These are phyloP conservation scores for Smallanthus sonchifolius DNA, from an alignment of 129 eudicot genomes.

Conservation along the genomic window DNA sequence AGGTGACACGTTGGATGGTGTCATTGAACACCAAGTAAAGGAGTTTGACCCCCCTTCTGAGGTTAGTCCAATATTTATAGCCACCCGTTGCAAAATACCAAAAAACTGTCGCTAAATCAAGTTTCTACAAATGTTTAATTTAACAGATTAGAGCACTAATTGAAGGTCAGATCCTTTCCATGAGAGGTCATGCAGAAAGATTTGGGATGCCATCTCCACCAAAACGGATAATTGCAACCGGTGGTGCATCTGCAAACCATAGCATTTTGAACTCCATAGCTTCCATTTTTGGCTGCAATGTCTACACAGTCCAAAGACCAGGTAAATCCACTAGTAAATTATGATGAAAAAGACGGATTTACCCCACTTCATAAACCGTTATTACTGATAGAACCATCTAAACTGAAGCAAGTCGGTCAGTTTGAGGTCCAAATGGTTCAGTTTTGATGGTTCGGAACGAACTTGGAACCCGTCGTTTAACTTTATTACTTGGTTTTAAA, in stretches of 20 bases:
- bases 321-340: slow-evolving; percentile 29
- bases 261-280: slow-evolving; percentile 61
- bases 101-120: neutral
- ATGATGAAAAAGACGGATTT: neutral
- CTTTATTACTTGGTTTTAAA: too few relatives aligned
- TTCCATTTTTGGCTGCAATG: slow-evolving; percentile 75
- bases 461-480: too few relatives aligned
- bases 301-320: slow-evolving; percentile 76
- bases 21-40: slow-evolving; percentile 51
- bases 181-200: slow-evolving; percentile 85
- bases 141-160: slow-evolving; percentile 79
- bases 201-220: slow-evolving; percentile 97
- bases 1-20: slow-evolving; percentile 49
- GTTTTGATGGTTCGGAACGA: too few relatives aligned
- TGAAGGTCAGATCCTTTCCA: slow-evolving; percentile 88
- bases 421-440: too few relatives aligned
- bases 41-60: slow-evolving; percentile 76
- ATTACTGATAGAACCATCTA: too few relatives aligned
- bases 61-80: slow-evolving; percentile 37
- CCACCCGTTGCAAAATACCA: neutral
- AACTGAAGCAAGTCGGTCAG: too few relatives aligned
- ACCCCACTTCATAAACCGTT: neutral
- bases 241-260: slow-evolving; percentile 87
- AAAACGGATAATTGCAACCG: slow-evolving; percentile 84
- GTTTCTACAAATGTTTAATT: neutral